Percentiles rank a stretch among this genome's conserved stretches.
Evolutionary conservation across 1,139 yeast genomes (phyloP).

Genomic region (Yamadazyma blattariae): DNA sequence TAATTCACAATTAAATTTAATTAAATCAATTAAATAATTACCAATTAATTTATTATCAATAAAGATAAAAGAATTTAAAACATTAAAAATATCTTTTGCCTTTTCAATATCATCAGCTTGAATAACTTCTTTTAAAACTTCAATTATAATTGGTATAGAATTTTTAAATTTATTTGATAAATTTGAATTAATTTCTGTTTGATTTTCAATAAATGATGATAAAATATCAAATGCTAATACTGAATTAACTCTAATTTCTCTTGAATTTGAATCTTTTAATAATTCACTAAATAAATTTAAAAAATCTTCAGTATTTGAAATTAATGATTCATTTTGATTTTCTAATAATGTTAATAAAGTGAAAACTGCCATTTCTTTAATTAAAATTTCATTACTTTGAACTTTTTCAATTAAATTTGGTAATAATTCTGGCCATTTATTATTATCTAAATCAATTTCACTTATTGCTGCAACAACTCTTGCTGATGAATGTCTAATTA

Average conservation of each 20-base stretch:
- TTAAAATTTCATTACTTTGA: conserved; percentile 51
- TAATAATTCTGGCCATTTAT: conserved; percentile 76
- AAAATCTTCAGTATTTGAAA: conserved; percentile 62
- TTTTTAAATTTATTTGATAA: conserved; percentile 60
- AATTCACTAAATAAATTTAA: conserved; percentile 66
- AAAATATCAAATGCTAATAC: conserved; percentile 80
- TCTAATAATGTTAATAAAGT: conserved; percentile 78
- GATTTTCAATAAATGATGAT: conserved; percentile 64
- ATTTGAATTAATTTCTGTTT: conserved; percentile 41
- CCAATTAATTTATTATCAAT: conserved; percentile 79
- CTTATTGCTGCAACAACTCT: conserved; percentile 89
- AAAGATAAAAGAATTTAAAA: conserved; percentile 75
- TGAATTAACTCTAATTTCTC: conserved; percentile 78
- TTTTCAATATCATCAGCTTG: conserved; percentile 67
- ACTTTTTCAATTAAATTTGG: conserved; percentile 71
- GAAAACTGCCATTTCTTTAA: conserved; percentile 84
- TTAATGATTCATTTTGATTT: conserved; percentile 63
- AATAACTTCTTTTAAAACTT: conserved; percentile 75
- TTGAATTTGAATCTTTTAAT: conserved; percentile 62
- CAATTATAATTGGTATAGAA: conserved; percentile 77
- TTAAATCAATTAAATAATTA: conserved; percentile 65
- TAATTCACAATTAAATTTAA: conserved; percentile 74
- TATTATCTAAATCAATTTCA: conserved; percentile 60
- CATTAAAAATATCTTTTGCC: conserved; percentile 78
- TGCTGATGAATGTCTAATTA: conserved; percentile 85